These are phyloP conservation scores for Aureobasidium sp. DNA, from an alignment of 2,329 filamentous ascomycete genomes.

Conservation along the genomic window DNA sequence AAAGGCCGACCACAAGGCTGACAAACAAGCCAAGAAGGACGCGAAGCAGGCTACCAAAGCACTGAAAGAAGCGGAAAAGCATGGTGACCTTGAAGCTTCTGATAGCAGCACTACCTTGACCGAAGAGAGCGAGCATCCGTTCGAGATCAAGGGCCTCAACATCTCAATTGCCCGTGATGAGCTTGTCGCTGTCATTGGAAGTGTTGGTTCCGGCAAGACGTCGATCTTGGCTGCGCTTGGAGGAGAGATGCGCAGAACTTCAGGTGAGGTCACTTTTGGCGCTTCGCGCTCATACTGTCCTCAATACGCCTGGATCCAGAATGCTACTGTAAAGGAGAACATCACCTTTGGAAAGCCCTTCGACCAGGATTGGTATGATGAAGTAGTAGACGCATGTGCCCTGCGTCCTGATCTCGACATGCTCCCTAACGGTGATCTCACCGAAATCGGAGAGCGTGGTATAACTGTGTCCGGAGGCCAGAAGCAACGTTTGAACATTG, in stretches of 20 bases:
- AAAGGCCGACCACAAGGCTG: slow-evolving; percentile 40
- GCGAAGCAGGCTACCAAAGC: slow-evolving; percentile 31
- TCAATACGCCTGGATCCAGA: slow-evolving; percentile 99
- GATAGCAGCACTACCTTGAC: slow-evolving; percentile 60
- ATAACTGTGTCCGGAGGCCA: slow-evolving; percentile 59
- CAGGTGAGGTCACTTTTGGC: slow-evolving; percentile 77
- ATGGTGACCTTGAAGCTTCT: slow-evolving; percentile 7
- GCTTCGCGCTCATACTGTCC: slow-evolving; percentile 91
- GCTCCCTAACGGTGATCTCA: slow-evolving; percentile 47
- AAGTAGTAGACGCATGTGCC: slow-evolving; percentile 39
- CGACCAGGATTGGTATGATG: slow-evolving; percentile 41
- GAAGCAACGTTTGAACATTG: slow-evolving; percentile 57
- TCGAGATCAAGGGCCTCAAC: slow-evolving; percentile 75
- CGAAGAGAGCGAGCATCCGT: slow-evolving; percentile 69
- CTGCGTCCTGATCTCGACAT: slow-evolving; percentile 44
- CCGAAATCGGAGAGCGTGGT: slow-evolving; percentile 57
- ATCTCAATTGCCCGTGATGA: slow-evolving; percentile 78
- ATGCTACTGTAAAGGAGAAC: slow-evolving; percentile 86
- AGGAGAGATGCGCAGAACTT: slow-evolving; percentile 91
- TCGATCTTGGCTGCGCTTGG: slow-evolving; percentile 90
- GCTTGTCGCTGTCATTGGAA: slow-evolving; percentile 85
- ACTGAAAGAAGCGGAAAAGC: slow-evolving; percentile 29
- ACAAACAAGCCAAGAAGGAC: slow-evolving; percentile 34
- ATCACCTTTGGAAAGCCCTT: slow-evolving; percentile 84
- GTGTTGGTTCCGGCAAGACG: slow-evolving; percentile 91